Conservation (phyloP, 306 rosid species). For the Begonia masoniana region DNA sequence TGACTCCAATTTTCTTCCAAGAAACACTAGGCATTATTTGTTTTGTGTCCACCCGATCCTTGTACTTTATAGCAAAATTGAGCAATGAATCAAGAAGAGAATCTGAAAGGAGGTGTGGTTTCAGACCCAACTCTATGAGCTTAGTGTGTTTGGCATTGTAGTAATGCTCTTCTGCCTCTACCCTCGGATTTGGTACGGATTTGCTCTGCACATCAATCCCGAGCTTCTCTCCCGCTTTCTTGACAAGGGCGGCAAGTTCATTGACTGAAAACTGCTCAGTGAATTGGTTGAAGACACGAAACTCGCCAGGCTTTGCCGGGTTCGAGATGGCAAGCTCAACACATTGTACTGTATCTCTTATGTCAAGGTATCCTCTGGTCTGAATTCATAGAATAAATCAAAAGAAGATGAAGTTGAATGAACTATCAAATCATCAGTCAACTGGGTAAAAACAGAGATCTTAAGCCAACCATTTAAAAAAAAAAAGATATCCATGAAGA, state of each 20-base stretch:
- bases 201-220: constrained; percentile 59
- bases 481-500: too few species aligned
- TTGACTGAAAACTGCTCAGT: constrained; percentile 87
- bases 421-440: too few species aligned
- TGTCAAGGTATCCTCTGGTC: constrained; percentile 95
- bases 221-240: constrained; percentile 72
- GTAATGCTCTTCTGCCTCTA: constrained; percentile 95
- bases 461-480: background rate
- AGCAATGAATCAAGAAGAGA: constrained; percentile 90
- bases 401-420: background rate
- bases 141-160: constrained; percentile 94
- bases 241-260: constrained; percentile 70
- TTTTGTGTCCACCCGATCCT: constrained; percentile 74
- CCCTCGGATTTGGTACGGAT: constrained; percentile 91
- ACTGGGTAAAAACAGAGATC: background rate
- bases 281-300: constrained; percentile 88
- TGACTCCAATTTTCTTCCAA: constrained; percentile 73
- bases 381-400: constrained; percentile 20
- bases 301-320: constrained; percentile 77
- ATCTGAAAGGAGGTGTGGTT: constrained; percentile 84
- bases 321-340: constrained; percentile 90
- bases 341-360: constrained; percentile 92
- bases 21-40: constrained; percentile 95
- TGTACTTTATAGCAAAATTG: constrained; percentile 55
- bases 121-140: constrained; percentile 75